Evolutionary conservation across 164 flowering plant species (phyloP), one percentile per base, ranked within the genome.

Genomic region (Liriodendron chinense): DNA sequence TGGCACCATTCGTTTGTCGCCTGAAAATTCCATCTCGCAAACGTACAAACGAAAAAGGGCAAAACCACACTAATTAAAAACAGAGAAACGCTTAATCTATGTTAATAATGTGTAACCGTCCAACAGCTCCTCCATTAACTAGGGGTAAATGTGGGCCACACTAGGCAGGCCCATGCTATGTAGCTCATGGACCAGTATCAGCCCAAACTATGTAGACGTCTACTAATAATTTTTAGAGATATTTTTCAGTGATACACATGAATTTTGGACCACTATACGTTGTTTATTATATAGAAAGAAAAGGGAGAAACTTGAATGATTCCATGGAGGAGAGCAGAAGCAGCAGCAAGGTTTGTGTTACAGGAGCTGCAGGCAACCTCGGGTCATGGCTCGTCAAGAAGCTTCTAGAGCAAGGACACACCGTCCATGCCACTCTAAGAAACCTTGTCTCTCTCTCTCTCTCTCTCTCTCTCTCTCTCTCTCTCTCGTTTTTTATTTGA

Each of bases 291-390:
- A 3, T 34, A 34, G 20, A 26, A 67, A 48, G 26, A 22, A 69
- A 10, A 22, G 3, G 0, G 22, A 20, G 72, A 69, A 9, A 25
- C 16, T 23, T 47, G 62, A 16, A 49, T 34, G 3, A 34, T 3
- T 24, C 14, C 9, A 23, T 65, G 48, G 53, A 72, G 69, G 7
- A 23, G 63, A 23, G 24, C 0, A 28, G 64, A 49, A 66, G 18
- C 70, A 82, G 74, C 66, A 34, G 43, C 43, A 34, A 34, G 43
- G 85, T 88, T 2, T 85, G 89, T 78, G 89, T 88, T 6, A 86
- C 86, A 7, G 93, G 93, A 71, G 91, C 83, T 21, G 78, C 89
- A 22, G 89, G 93, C 1, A 82, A 79, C 61, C 20, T 88, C 3
- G 91, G 84, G n/a, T 86, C 93, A 72, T 82, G 43, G 47, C 85